Conservation (phyloP, 768 basidiomycete genomes). For the Agaricus sinodeliciosus region DNA sequence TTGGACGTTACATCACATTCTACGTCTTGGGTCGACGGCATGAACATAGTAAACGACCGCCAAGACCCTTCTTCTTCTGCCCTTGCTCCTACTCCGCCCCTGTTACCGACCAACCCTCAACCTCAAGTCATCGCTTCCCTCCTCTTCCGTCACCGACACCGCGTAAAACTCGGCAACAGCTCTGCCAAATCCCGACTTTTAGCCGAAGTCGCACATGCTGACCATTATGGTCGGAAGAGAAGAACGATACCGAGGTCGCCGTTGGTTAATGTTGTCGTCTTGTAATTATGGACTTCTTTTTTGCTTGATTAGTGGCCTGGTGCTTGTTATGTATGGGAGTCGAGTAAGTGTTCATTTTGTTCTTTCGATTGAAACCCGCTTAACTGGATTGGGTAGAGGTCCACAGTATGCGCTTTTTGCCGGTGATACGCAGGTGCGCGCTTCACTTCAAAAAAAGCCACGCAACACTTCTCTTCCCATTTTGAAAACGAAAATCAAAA, state of each 20-base stretch:
- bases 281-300: too few species aligned
- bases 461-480: too few species aligned
- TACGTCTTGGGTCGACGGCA: background rate
- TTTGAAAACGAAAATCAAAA: too few species aligned
- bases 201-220: background rate
- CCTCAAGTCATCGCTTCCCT: slow-evolving; percentile 5
- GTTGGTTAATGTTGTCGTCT: background rate
- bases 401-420: too few species aligned
- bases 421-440: too few species aligned
- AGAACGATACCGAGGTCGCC: background rate
- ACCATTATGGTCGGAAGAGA: background rate
- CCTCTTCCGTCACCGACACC: slow-evolving; percentile 4
- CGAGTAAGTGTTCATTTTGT: too few species aligned
- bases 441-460: too few species aligned
- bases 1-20: background rate
- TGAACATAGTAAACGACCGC: background rate
- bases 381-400: too few species aligned
- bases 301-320: too few species aligned
- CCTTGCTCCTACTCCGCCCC: background rate
- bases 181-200: too few species aligned
- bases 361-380: too few species aligned
- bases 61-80: background rate
- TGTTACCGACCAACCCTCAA: background rate
- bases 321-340: too few species aligned
- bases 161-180: background rate